Evolutionary conservation across 371 early-diverging fungal genomes (phyloP), one percentile per base, ranked within the genome.

Genomic region (Zopfochytrium polystomum): DNA sequence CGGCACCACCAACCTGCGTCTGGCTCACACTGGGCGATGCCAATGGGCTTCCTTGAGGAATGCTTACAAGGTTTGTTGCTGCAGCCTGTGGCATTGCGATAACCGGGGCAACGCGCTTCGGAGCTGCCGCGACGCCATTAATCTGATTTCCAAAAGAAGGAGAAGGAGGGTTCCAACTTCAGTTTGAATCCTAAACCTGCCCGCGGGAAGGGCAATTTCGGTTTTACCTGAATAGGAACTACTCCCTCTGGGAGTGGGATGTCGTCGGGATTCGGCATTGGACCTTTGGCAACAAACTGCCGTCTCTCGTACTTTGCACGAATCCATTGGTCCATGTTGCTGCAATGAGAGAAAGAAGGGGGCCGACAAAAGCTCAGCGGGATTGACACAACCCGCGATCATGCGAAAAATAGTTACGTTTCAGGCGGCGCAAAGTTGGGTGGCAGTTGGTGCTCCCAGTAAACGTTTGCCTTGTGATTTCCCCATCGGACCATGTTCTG

Each of bases 291-390:
- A 5, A 85, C 85, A 76, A 84, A 90, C 66, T 83, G 81, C 33
- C 89, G 85, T 54, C 87, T 86, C 63, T 96, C 95, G 78, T 95
- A 96, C 73, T 96, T 96, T 55, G 88, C 84, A 15, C 97, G 85
- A 52, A 96, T 93, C 62, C 85, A 96, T 54, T 80, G 81, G 55
- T 95, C n/a, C n/a, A n/a, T 95, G n/a, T n/a, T n/a, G n/a, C n/a
- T n/a, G 22, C 23, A 13, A n/a, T n/a, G n/a, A n/a, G n/a, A n/a
- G n/a, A n/a, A 15, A 51, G 22, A 23, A 27, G 20, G 22, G 11
- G 25, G 13, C 51, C 9, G 27, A 30, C 27, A 34, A n/a, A n/a
- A n/a, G n/a, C n/a, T n/a, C n/a, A n/a, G 15, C 38, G 7, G 38
- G 23, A 25, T 20, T 13, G 23, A 60, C 59, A 15, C 30, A 29